Percentiles rank a stretch among this genome's conserved stretches.
Conservation (phyloP, 805 yeast species). For the Komagataella kurtzmanii region DNA sequence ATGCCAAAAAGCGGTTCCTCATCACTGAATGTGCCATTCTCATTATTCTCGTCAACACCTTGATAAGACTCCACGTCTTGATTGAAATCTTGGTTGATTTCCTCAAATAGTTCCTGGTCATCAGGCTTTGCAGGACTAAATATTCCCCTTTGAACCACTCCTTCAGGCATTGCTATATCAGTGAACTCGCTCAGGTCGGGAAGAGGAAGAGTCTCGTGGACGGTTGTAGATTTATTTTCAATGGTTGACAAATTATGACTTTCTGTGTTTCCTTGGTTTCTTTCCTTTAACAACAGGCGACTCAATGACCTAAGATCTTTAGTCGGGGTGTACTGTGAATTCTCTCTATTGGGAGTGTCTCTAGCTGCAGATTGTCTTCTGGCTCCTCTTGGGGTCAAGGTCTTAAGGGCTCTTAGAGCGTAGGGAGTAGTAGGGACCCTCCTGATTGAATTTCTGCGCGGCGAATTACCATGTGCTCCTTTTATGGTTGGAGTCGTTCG, state of each 20-base stretch:
- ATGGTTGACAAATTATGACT: not conserved
- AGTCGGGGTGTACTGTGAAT: conserved; percentile 16
- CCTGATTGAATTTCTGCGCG: conserved; percentile 9
- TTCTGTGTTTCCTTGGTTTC: conserved; percentile 7
- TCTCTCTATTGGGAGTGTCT: not conserved
- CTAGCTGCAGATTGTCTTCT: not conserved
- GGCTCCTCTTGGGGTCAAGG: conserved; percentile 13
- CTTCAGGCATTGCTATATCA: not conserved
- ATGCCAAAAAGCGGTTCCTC: not conserved
- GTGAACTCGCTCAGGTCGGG: not conserved
- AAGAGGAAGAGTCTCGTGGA: conserved; percentile 2
- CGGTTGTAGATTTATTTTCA: not conserved
- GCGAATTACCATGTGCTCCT: not conserved
- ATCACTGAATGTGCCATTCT: not conserved
- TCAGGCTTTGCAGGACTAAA: not conserved
- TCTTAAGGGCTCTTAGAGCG: conserved; percentile 15
- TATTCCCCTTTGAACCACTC: not conserved
- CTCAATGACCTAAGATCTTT: conserved; percentile 17
- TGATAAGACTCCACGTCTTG: not conserved
- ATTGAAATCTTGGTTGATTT: not conserved
- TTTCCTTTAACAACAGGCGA: conserved; percentile 14
- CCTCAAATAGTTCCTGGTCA: not conserved
- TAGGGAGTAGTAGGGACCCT: conserved; percentile 18
- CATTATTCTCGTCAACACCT: not conserved
- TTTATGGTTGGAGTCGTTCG: not conserved